phyloP scores from a whole-genome alignment of 75 land plant species.

The Ceratopteris richardii region DNA sequence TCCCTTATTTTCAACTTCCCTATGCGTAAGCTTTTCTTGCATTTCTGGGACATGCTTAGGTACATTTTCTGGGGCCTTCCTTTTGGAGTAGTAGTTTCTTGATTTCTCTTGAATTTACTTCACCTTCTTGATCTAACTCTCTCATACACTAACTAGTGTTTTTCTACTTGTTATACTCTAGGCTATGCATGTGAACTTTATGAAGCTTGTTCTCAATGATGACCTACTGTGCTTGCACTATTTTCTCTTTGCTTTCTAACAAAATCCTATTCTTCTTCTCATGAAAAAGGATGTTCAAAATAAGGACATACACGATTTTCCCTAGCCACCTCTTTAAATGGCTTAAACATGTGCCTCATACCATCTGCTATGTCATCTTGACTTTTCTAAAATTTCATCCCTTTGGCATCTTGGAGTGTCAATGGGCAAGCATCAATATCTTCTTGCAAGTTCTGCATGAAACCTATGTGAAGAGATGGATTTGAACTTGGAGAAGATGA shows the following conservation, averaged over 20 bases:
- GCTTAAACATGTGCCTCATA: constrained; percentile 84
- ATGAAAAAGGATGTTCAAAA: constrained; percentile 85
- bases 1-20: too few relatives aligned
- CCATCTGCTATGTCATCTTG: constrained; percentile 89
- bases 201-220: constrained; percentile 50
- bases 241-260: constrained; percentile 90
- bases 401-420: constrained; percentile 44
- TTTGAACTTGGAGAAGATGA: too few relatives aligned
- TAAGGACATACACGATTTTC: constrained; percentile 85
- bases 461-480: too few relatives aligned
- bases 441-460: constrained; percentile 32
- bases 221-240: constrained; percentile 61
- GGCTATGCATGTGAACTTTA: constrained; percentile 56
- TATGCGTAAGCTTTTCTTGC: too few relatives aligned
- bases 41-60: too few relatives aligned
- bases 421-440: constrained; percentile 48
- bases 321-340: constrained; percentile 90
- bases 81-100: too few relatives aligned
- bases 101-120: too few relatives aligned
- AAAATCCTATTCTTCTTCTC: constrained; percentile 92
- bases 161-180: constrained; percentile 75
- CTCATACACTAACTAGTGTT: constrained; percentile 72
- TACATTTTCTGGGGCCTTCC: too few relatives aligned
- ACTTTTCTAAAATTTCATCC: constrained; percentile 66
- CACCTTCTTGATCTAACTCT: constrained; percentile 17